A percentile compares a stretch with the other conserved stretches of the same genome.
These are phyloP conservation scores for Larix kaempferi DNA, from an alignment of 75 land plant species.

Conservation along the genomic window DNA sequence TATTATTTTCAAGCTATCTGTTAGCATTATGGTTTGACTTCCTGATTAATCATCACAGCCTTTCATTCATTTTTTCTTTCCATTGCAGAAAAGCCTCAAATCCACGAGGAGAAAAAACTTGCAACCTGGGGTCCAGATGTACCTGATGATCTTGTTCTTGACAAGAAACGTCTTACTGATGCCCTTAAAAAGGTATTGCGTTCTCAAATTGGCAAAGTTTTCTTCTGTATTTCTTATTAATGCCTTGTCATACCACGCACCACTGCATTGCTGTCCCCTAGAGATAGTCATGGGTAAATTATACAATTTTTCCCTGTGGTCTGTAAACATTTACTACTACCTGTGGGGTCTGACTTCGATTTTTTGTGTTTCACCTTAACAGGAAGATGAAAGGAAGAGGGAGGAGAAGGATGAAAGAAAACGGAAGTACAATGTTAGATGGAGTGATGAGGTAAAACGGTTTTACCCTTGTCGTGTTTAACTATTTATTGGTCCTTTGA, in stretches of 20 bases:
- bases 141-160: constrained; percentile 72
- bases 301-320: too few species aligned
- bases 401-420: constrained; percentile 93
- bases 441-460: constrained; percentile 76
- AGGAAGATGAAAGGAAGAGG: constrained; percentile 87
- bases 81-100: too few species aligned
- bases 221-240: not conserved
- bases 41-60: too few species aligned
- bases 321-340: too few species aligned
- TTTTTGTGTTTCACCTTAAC: constrained; percentile 7
- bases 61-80: too few species aligned
- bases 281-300: too few species aligned
- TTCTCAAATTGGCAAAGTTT: not conserved
- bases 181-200: constrained; percentile 73
- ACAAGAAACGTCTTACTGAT: constrained; percentile 65
- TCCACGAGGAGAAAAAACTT: constrained; percentile 62
- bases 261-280: not conserved
- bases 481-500: not conserved
- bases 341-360: not conserved
- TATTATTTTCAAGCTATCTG: too few species aligned
- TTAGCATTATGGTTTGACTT: too few species aligned
- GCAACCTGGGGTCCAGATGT: constrained; percentile 92
- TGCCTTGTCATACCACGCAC: not conserved
- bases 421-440: constrained; percentile 85
- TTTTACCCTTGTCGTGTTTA: not conserved